Evolutionary conservation across 306 rosid species (phyloP), one percentile per base, ranked within the genome.

Genomic region (Vachellia pachyceras): DNA sequence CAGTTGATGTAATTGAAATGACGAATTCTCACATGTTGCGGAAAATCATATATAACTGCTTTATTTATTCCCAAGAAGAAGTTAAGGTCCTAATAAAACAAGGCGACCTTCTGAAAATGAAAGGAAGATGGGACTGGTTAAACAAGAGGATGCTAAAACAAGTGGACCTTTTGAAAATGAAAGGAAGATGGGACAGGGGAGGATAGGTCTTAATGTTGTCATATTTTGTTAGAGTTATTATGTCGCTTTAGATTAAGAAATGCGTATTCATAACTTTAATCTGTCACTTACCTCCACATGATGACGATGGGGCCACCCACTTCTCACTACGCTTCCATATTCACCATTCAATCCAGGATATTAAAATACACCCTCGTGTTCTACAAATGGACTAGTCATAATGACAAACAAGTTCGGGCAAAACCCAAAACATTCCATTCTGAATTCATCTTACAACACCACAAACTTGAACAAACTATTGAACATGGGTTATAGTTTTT

Each of bases 101-200:
- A 69, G 73, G 11, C 41, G 73, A 69, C 52, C 50, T 39, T 40
- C 6, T 64, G 44, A 64, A 33, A 35, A 13, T 54, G 68, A 29
- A 33, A 18, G 44, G 70, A 36, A 37, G 44, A 67, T 1, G 73
- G 17, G 17, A 17, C 17, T n/a, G 15, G 50, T 11, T 45, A 29
- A 2, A 29, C 33, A 13, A 10, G n/a, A n/a, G 49, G 13, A 10
- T 45, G 14, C n/a, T 6, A 49, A 14, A 15, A 49, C 52, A n/a
- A 67, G 72, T 67, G 40, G 72, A 67, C 47, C 25, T 36, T 65
- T 40, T 68, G 52, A 68, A 40, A 40, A 8, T 61, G 72, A 39
- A 40, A 23, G 36, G 73, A 41, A 41, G 73, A 70, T 5, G 75
- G 12, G 57, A 20, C 39, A 12, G n/a, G 57, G 20, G 58, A 50